These are phyloP conservation scores for Lactifluus hygrophoroides DNA, from an alignment of 768 basidiomycete species.

Conservation along the genomic window DNA sequence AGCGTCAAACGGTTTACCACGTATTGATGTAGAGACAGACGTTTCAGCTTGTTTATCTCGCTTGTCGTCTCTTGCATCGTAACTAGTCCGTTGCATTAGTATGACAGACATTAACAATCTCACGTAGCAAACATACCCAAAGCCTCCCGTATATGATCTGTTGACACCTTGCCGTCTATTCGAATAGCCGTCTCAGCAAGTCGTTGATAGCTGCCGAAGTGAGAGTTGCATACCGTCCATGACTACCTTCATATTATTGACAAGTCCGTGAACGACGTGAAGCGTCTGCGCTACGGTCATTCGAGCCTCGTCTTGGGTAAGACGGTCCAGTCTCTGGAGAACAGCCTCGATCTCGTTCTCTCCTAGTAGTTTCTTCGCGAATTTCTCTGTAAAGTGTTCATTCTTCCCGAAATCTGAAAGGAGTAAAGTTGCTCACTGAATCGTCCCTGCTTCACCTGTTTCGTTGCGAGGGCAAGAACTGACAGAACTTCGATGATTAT, in stretches of 20 bases:
- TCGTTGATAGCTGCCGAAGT: not conserved
- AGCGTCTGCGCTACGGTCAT: too few species aligned
- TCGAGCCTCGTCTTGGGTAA: too few species aligned
- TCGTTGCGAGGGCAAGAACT: not conserved
- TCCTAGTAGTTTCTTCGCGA: too few species aligned
- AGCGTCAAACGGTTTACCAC: too few species aligned
- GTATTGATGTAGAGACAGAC: not conserved
- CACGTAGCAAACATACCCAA: not conserved
- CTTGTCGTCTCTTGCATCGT: too few species aligned
- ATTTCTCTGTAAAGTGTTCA: not conserved
- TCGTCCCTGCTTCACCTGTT: not conserved
- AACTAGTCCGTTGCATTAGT: too few species aligned
- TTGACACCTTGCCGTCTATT: not conserved
- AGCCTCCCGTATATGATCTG: not conserved
- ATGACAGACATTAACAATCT: too few species aligned
- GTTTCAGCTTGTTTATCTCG: not conserved
- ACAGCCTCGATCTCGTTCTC: too few species aligned
- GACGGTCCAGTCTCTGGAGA: too few species aligned
- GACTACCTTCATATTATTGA: too few species aligned
- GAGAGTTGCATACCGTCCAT: too few species aligned
- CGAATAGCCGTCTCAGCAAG: not conserved
- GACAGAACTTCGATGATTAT: not conserved
- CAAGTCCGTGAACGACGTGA: too few species aligned
- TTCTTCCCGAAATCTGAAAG: slow-evolving; percentile 15
- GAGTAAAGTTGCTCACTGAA: not conserved